A percentile compares a stretch with the other conserved stretches of the same genome.
phyloP scores from a whole-genome alignment of 306 rosid genomes.

The Datisca glomerata region DNA sequence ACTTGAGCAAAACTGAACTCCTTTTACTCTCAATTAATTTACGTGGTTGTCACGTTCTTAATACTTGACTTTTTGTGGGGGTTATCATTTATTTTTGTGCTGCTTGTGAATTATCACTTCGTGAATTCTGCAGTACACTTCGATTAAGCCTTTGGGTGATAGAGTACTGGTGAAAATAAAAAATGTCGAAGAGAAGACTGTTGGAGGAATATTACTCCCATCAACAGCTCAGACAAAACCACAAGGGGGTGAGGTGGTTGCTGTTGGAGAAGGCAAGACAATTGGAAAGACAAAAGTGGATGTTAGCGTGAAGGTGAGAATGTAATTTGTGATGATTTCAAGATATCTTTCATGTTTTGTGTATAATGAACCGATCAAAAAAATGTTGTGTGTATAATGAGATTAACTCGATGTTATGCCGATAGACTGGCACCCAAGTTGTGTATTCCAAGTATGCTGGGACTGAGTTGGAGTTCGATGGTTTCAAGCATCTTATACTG shows the following conservation, averaged over 20 bases:
- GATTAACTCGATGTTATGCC: slow-evolving; percentile 6
- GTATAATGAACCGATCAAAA: no score
- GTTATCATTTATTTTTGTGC: not conserved
- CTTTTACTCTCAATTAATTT: not conserved
- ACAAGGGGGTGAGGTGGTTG: slow-evolving; percentile 93
- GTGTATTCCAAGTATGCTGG: slow-evolving; percentile 93
- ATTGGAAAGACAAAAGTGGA: slow-evolving; percentile 60
- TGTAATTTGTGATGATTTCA: not conserved
- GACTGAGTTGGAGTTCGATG: slow-evolving; percentile 83
- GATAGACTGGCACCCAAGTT: slow-evolving; percentile 60
- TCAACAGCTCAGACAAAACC: slow-evolving; percentile 75
- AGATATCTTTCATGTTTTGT: not conserved
- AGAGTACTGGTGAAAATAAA: slow-evolving; percentile 75
- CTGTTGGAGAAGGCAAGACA: slow-evolving; percentile 72
- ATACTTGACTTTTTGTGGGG: not conserved
- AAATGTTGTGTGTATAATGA: not conserved
- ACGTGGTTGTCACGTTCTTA: not conserved
- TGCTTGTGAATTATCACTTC: not conserved
- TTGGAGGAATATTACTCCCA: slow-evolving; percentile 77
- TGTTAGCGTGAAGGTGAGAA: slow-evolving; percentile 46
- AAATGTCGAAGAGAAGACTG: slow-evolving; percentile 53
- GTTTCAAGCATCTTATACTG: slow-evolving; percentile 73
- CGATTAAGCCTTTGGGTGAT: slow-evolving; percentile 77
- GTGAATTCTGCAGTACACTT: slow-evolving; percentile 43
- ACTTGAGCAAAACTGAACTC: not conserved